Evolutionary conservation across 2,329 filamentous ascomycete genomes (phyloP).

Genomic region (Microdochium paspali): DNA sequence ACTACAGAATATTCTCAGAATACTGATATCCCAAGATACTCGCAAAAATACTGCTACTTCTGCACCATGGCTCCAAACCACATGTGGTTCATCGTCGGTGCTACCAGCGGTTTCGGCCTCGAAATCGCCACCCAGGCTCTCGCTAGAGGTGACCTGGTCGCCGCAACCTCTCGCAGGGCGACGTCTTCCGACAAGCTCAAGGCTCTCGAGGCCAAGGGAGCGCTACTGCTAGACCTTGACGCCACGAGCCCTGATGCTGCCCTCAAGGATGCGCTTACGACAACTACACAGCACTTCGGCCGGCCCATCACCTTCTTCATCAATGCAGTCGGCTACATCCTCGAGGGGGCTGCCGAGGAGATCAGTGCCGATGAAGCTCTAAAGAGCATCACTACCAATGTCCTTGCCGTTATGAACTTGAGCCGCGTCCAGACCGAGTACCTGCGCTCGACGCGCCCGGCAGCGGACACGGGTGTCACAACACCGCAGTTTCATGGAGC

Average conservation of each 20-base stretch:
- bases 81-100: conserved; percentile 45
- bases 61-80: conserved; percentile 5
- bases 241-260: conserved; percentile 27
- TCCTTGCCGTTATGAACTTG: conserved; percentile 28
- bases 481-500: conserved; percentile 15
- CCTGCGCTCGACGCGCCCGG: conserved; percentile 18
- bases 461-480: too few relatives aligned
- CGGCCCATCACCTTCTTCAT: conserved; percentile 36
- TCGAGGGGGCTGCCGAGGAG: conserved; percentile 32
- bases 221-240: conserved; percentile 33
- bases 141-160: conserved; percentile 34
- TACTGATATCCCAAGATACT: too few relatives aligned
- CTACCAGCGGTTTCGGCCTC: conserved; percentile 40
- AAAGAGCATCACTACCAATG: conserved; percentile 26
- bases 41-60: too few relatives aligned
- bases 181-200: conserved; percentile 20
- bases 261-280: conserved; percentile 21
- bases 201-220: conserved; percentile 31
- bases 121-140: conserved; percentile 33
- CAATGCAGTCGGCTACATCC: conserved; percentile 36
- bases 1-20: too few relatives aligned
- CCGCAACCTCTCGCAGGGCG: conserved; percentile 36
- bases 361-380: conserved; percentile 17
- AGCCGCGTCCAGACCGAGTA: conserved; percentile 25
- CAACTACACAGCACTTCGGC: conserved; percentile 9